Evolutionary conservation across 2,329 filamentous ascomycete genomes (phyloP), one percentile per base, ranked within the genome.

Genomic region (Hysterium pulicare): DNA sequence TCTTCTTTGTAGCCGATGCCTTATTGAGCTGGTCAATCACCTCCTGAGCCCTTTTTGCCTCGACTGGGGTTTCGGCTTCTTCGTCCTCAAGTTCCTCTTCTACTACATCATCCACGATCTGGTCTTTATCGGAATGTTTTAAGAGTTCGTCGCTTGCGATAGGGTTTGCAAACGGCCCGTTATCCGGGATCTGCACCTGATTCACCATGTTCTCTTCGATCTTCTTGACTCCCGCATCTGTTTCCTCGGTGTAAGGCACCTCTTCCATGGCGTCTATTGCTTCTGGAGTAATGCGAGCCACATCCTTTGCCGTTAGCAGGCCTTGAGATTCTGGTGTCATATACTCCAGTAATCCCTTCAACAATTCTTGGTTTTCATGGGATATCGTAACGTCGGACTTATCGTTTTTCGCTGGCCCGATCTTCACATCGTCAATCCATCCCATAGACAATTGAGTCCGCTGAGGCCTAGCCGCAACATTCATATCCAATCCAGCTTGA

Each of bases 401-500:
- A 6, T 31, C 23, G 23, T 39, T 26, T 17, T 20, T 39, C 2
- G 37, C 30, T 30, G 24, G 37, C 16, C 37, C 37, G 23, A 39
- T 21, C 21, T 19, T 39, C 15, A 39, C 37, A 11, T 13, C 28
- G 4, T 39, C 24, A 8, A 31, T 20, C 24, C 24, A 39, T 4
- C 26, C 24, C 17, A 11, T 7, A 17, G 15, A 10, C 15, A 13
- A 9, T 21, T 19, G 23, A 3, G 10, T 30, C 5, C 21, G n/a
- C 5, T 5, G 3, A 6, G 10, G 3, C 10, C 11, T 24, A 22
- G 51, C 53, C 15, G 58, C 50, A 2, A 64, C 35, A 35, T 61
- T 56, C 38, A 64, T 39, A 20, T 56, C 45, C 22, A 57, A 37
- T 15, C 54, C 55, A 4, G 58, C 53, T 30, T 64, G 47, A 40